Percentiles rank a stretch among this genome's conserved stretches.
phyloP scores from a whole-genome alignment of 2,329 filamentous ascomycete species.

The Sporothrix curviconia region DNA sequence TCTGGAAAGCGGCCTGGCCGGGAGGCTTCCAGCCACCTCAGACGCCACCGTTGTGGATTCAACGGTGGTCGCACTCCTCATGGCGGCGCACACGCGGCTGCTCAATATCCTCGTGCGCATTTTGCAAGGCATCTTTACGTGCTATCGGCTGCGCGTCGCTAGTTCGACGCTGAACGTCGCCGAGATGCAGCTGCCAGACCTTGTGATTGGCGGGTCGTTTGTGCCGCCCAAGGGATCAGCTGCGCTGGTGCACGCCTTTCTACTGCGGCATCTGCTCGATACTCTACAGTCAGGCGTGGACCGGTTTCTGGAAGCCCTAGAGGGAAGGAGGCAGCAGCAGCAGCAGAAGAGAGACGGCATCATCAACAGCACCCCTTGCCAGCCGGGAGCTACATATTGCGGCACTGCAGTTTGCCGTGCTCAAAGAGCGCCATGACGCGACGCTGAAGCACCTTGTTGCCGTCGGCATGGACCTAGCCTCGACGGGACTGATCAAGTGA shows the following conservation, averaged over 20 bases:
- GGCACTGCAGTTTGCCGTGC: neutral
- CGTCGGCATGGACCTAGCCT: neutral
- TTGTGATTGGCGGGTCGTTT: constrained; percentile 34
- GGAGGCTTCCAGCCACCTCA: neutral
- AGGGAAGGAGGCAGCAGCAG: too few relatives aligned
- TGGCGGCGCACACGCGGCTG: constrained; percentile 33
- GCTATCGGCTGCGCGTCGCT: constrained; percentile 26
- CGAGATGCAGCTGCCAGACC: constrained; percentile 33
- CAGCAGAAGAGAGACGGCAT: too few relatives aligned
- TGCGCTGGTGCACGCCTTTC: constrained; percentile 28
- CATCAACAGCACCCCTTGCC: too few relatives aligned
- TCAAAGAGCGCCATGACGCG: neutral
- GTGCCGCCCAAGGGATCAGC: constrained; percentile 29
- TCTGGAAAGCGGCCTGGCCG: neutral
- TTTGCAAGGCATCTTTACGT: constrained; percentile 27
- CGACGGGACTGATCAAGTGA: constrained; percentile 2
- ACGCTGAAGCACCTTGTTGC: constrained; percentile 1
- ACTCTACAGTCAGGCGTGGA: too few relatives aligned
- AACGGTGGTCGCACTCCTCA: constrained; percentile 31
- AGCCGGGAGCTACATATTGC: neutral
- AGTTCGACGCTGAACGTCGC: constrained; percentile 20
- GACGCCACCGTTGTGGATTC: constrained; percentile 25
- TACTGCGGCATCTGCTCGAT: constrained; percentile 30
- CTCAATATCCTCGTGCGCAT: constrained; percentile 33
- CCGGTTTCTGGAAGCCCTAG: too few relatives aligned